A percentile compares a stretch with the other conserved stretches of the same genome.
Conservation (phyloP, 1,284 basidiomycete genomes). For the Somion occarium region DNA sequence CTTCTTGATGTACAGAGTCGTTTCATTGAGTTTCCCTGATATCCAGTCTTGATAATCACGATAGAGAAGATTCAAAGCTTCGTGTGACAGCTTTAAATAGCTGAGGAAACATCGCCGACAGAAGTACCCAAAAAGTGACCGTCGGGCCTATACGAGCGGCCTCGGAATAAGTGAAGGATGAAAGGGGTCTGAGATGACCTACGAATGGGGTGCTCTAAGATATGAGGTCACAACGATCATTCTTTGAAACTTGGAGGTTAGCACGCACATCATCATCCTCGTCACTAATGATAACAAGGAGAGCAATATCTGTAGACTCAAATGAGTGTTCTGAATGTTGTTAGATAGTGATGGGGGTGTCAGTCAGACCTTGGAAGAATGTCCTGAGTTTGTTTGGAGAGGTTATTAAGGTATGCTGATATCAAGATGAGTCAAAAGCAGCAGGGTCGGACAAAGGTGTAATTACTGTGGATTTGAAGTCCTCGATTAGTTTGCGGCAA, state of each 20-base stretch:
- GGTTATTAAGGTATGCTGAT: not conserved
- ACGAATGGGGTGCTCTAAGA: slow-evolving; percentile 19
- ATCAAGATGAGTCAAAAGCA: too few species aligned
- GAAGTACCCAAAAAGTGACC: slow-evolving; percentile 79
- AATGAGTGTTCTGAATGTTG: not conserved
- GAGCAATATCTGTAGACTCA: slow-evolving; percentile 9
- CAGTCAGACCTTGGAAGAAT: slow-evolving; percentile 10
- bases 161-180: too few species aligned
- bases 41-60: slow-evolving; percentile 64
- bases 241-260: not conserved
- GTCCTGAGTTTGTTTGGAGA: slow-evolving; percentile 5
- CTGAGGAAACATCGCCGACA: slow-evolving; percentile 68
- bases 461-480: slow-evolving; percentile 6
- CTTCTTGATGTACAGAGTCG: slow-evolving; percentile 46
- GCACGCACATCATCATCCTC: slow-evolving; percentile 20
- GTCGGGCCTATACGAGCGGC: slow-evolving; percentile 43
- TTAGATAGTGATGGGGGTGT: not conserved
- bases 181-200: slow-evolving; percentile 10
- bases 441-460: too few species aligned
- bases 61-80: slow-evolving; percentile 57
- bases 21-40: slow-evolving; percentile 38
- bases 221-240: not conserved
- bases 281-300: slow-evolving; percentile 17
- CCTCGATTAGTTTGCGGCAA: slow-evolving; percentile 3
- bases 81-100: slow-evolving; percentile 70